Percentiles rank a stretch among this genome's conserved stretches.
Conservation (phyloP, 805 yeast genomes). For the Maudiozyma serrabonitensis region DNA sequence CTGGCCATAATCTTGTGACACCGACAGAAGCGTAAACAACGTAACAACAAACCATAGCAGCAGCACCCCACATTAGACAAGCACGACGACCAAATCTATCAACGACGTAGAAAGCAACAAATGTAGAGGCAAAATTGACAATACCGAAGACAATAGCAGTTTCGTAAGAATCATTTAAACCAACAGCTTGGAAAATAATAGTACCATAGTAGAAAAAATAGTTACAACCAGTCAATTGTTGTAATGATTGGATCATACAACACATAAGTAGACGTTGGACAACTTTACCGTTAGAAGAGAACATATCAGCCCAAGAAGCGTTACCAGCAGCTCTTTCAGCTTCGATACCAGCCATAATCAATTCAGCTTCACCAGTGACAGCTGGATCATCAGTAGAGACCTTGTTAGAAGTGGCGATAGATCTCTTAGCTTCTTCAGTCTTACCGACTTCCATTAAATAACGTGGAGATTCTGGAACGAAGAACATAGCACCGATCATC, state of each 20-base stretch:
- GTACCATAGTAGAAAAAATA: slow-evolving; percentile 57
- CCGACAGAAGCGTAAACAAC: slow-evolving; percentile 35
- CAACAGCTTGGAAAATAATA: slow-evolving; percentile 48
- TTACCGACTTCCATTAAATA: slow-evolving; percentile 45
- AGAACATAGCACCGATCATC: slow-evolving; percentile 30
- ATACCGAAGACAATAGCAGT: slow-evolving; percentile 47
- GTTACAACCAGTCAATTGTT: slow-evolving; percentile 54
- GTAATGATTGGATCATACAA: slow-evolving; percentile 44
- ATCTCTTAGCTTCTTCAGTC: slow-evolving; percentile 43
- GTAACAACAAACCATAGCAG: slow-evolving; percentile 35
- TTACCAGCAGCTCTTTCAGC: slow-evolving; percentile 48
- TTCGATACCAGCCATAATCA: slow-evolving; percentile 46
- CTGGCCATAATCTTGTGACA: slow-evolving; percentile 32
- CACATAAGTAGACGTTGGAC: slow-evolving; percentile 37
- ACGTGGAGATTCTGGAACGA: slow-evolving; percentile 69
- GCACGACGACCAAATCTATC: slow-evolving; percentile 43
- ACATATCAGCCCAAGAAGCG: slow-evolving; percentile 34
- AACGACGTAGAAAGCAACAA: slow-evolving; percentile 38
- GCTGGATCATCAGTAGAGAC: slow-evolving; percentile 36
- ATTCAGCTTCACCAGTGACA: slow-evolving; percentile 40
- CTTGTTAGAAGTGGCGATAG: slow-evolving; percentile 46
- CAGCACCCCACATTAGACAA: slow-evolving; percentile 36
- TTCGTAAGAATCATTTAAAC: slow-evolving; percentile 43
- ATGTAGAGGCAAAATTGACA: slow-evolving; percentile 46
- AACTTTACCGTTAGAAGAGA: slow-evolving; percentile 61